Evolutionary conservation across 2,329 filamentous ascomycete species (phyloP).

Genomic region (Cytospora mali): DNA sequence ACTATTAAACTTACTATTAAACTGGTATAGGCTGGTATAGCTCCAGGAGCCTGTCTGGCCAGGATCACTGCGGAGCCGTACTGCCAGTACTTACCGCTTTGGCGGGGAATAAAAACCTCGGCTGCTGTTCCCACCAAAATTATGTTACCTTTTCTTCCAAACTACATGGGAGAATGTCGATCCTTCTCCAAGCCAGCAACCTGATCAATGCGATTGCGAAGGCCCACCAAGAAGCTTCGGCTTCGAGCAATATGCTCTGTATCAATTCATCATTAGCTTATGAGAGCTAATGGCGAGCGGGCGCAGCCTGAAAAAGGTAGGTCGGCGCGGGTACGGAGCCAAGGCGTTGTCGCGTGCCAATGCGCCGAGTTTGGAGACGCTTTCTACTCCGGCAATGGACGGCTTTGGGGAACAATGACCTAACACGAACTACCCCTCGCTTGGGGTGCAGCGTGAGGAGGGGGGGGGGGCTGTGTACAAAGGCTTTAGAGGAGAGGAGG

Average conservation of each 20-base stretch:
- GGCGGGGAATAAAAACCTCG: constrained; percentile 11
- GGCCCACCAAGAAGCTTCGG: neutral
- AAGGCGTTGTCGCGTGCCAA: constrained; percentile 1
- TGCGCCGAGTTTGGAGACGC: constrained; percentile 31
- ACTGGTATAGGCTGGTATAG: neutral
- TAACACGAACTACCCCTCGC: constrained; percentile 25
- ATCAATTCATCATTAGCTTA: neutral
- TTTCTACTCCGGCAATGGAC: constrained; percentile 39
- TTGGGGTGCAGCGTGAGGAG: neutral
- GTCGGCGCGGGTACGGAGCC: neutral
- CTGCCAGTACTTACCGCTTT: constrained; percentile 19
- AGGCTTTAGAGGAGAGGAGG: neutral
- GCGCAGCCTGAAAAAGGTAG: neutral
- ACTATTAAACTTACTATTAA: neutral
- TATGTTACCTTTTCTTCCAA: constrained; percentile 5
- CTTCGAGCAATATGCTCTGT: neutral
- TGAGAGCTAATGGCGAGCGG: constrained; percentile 6
- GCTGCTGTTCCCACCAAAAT: constrained; percentile 3
- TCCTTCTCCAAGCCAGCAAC: neutral
- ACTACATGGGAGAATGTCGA: neutral
- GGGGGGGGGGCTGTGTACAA: too few relatives aligned
- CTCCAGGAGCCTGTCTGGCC: neutral
- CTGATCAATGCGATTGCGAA: neutral
- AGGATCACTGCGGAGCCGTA: neutral
- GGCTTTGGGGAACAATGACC: constrained; percentile 35